A percentile compares a stretch with the other conserved stretches of the same genome.
These are phyloP conservation scores for Crithidia brevicula DNA, from an alignment of 208 protist genomes.

Conservation along the genomic window DNA sequence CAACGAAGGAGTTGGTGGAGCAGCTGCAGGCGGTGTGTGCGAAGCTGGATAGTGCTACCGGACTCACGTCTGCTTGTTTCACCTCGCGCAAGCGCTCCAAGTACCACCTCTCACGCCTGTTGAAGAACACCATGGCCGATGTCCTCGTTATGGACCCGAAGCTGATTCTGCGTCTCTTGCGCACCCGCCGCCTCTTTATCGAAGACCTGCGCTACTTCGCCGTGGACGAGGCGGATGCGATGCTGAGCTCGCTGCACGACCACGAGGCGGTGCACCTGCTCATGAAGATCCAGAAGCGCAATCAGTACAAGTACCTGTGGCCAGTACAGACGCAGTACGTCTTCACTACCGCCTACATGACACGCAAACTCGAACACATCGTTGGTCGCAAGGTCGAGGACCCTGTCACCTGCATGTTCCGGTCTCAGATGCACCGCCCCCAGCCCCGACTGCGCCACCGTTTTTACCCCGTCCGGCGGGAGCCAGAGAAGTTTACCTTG, in stretches of 20 bases:
- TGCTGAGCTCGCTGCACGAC: conserved; percentile 81
- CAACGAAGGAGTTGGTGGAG: conserved; percentile 70
- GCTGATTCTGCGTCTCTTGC: conserved; percentile 70
- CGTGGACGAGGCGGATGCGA: conserved; percentile 86
- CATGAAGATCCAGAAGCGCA: conserved; percentile 72
- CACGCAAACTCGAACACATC: conserved; percentile 73
- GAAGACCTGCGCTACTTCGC: conserved; percentile 87
- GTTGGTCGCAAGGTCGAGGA: conserved; percentile 61
- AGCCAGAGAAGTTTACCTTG: conserved; percentile 71
- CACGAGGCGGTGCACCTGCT: conserved; percentile 81
- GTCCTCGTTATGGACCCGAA: conserved; percentile 86
- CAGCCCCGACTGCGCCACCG: conserved; percentile 57
- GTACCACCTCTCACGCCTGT: conserved; percentile 60
- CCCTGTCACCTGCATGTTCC: conserved; percentile 61
- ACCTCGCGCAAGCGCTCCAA: conserved; percentile 72
- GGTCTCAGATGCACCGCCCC: conserved; percentile 67
- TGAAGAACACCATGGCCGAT: conserved; percentile 69
- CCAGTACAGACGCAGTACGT: conserved; percentile 86
- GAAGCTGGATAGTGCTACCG: conserved; percentile 56
- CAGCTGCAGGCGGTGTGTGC: conserved; percentile 75
- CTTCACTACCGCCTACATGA: conserved; percentile 80
- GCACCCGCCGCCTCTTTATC: conserved; percentile 75
- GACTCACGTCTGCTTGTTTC: conserved; percentile 63
- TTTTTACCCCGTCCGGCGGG: conserved; percentile 61
- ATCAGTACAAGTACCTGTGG: conserved; percentile 84